Base-by-base conservation (phyloP, 495 filamentous ascomycete genomes). In the Neurospora pannonica region DNA sequence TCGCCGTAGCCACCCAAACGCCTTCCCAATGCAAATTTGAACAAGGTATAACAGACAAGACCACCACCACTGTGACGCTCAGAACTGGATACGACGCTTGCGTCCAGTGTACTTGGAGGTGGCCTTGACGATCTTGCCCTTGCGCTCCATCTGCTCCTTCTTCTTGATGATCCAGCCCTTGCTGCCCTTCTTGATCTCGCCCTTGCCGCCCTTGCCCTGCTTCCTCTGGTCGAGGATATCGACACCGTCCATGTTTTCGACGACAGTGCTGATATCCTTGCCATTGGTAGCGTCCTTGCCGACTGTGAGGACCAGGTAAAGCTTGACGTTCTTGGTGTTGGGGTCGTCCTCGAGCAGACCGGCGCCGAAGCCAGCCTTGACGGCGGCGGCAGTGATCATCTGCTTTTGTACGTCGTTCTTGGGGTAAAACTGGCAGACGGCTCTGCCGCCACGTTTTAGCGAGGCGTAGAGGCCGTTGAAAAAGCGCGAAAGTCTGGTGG, bases 341-440 rank as follows among this genome's bases (percentile, higher is more conserved):
- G 92, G 93, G 77, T 97, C 95, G 86, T 99, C 96, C 82, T 97
- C 96, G 71, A 99, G 83, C 39, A 99, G 86, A 83, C 96, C 96
- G 0, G 97, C 96, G 10, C 97, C 95, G 82, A 99, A 99, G 1
- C 96, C 96, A 5, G 96, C 96, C 79, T 91, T 93, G 73, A 97
- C 92, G 1, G 96, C 96, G 21, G 96, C 95, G 19, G 84, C 84
- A 70, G 91, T 93, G 72, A 98, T 94, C 96, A 98, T 97, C 74
- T 85, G 89, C 79, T 93, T 91, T 84, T 98, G 96, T 75, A 87
- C 86, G 77, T 96, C 93, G 81, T 99, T 97, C 84, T 96, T 97
- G 4, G 96, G 97, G 81, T 99, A 99, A 81, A 99, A 98, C 79
- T 98, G 96, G 78, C 95, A 95, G 31, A 98, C 96, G 2, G 97